Base-by-base conservation (phyloP, 1,139 yeast species). In the Saccharomyces hybrid region DNA sequence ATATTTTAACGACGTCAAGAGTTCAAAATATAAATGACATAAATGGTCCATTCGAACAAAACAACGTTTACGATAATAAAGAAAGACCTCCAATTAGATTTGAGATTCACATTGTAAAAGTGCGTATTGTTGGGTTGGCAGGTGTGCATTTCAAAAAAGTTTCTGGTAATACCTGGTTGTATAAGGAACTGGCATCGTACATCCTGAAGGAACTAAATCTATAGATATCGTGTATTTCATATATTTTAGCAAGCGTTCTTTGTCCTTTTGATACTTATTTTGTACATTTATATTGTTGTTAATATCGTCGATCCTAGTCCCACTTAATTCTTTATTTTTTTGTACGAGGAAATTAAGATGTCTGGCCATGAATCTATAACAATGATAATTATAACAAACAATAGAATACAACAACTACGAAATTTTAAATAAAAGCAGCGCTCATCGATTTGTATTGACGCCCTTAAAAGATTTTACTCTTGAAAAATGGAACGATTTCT, bases 81-180 rank as follows among this genome's bases (percentile, higher is more conserved):
- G 66, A 59, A 46, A 73, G 72, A 56, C 70, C 81, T 26, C 95
- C 95, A 27, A 77, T 93, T 66, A 85, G 86, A 65, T 93, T 93
- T 71, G 98, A 93, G 69, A 88, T 91, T 59, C 93, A 88, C 71
- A 85, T 91, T 60, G 98, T 91, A 50, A 89, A 89, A 70, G 96
- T 91, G 53, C 96, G 97, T 47, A 77, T 93, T 61, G 87, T 91
- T 55, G 90, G 95, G n/a, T 76, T 91, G 59, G 91, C 88, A 62
- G 98, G 98, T 69, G 93, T 91, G 55, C 97, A 91, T 71, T 90
- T 91, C 75, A 91, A 91, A 76, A 91, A 91, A 70, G 79, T 91
- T 51, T 79, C 87, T 58, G 98, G 98, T 64, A 91, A 91, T 69
- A 88, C 97, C 2, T 91, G 98, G 98, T 82, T 86, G 72, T 91